Base-by-base conservation (phyloP, 768 basidiomycete species). In the Phaffia australis region DNA sequence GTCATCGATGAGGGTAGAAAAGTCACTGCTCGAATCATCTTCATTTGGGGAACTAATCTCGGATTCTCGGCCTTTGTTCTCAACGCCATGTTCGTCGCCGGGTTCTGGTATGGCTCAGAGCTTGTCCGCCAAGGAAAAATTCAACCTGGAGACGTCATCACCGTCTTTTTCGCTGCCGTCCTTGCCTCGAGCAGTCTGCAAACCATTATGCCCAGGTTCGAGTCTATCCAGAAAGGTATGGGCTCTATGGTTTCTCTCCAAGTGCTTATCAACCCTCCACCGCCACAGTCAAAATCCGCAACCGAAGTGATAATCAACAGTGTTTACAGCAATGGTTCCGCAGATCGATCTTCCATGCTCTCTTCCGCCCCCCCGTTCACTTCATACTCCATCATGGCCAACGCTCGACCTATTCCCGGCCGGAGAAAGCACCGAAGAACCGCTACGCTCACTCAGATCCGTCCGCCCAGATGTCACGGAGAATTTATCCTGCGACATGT, bases 111-210 rank as follows among this genome's bases (percentile, higher is more conserved):
- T 73, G 94, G 93, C 16, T 82, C 87, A 2, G 85, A 87, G 73
- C 81, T 95, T 60, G 90, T 99, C n/a, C 77, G 84, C n/a, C 80
- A 85, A 16, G 87, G 87, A 19, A 83, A 80, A 69, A 80, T 83
- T 62, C 77, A 78, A 3, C 78, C 87, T 0, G 90, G 90, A 0
- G 82, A 86, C 47, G 87, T 97, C 69, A 93, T 92, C 86, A 85
- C 87, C n/a, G 89, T 93, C 60, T 99, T 98, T 76, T 98, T 94
- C 93, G 92, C 94, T 0, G 92, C 89, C 74, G 79, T 97, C 25
- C 87, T 97, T 69, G 91, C 89, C 0, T 86, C 87, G 0, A 85
- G 82, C 71, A 91, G 89, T 75, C 78, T 95, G 2, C 91, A 95
- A 74, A 84, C 87, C 81, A 85, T 84, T 72, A 83, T 97, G 14